Evolutionary conservation across 495 filamentous ascomycete species (phyloP).

Genomic region (Barbatosphaeria neglecta): DNA sequence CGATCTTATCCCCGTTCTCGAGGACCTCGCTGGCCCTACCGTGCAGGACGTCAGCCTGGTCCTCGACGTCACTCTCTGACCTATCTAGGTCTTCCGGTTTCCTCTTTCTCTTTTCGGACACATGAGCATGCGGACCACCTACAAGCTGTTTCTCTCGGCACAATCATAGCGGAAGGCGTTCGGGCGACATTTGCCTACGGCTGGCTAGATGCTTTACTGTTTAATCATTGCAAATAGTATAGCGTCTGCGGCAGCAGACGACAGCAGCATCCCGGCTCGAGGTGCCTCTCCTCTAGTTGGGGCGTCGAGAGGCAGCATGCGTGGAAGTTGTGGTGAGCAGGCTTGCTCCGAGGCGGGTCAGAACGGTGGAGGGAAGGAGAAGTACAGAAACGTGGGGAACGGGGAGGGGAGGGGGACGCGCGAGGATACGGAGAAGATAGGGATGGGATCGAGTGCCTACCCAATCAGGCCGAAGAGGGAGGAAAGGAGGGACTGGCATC

Average conservation of each 20-base stretch:
- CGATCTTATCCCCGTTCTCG: conserved; percentile 95
- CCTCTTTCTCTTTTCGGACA: conserved; percentile 14
- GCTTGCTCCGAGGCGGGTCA: no score
- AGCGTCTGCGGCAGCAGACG: conserved; percentile 3
- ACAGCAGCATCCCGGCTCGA: conserved; percentile 10
- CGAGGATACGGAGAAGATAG: no score
- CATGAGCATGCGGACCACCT: conserved; percentile 1
- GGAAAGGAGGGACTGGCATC: no score
- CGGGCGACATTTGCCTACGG: conserved; percentile 2
- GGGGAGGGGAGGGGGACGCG: no score
- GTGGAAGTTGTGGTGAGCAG: background rate
- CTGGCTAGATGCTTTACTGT: conserved; percentile 12
- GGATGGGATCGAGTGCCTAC: no score
- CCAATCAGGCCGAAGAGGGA: no score
- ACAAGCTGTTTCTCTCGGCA: conserved; percentile 1
- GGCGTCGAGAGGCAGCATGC: background rate
- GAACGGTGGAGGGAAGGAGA: no score
- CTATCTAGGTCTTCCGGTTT: conserved; percentile 21
- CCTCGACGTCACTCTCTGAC: conserved; percentile 85
- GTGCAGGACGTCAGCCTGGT: conserved; percentile 96
- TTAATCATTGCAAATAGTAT: conserved; percentile 14
- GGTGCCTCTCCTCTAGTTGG: background rate
- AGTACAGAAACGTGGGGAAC: no score
- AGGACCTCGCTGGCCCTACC: conserved; percentile 79
- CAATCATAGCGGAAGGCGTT: conserved; percentile 42